These are phyloP conservation scores for Phlebiopsis gigantea DNA, from an alignment of 768 basidiomycete genomes.

Conservation along the genomic window DNA sequence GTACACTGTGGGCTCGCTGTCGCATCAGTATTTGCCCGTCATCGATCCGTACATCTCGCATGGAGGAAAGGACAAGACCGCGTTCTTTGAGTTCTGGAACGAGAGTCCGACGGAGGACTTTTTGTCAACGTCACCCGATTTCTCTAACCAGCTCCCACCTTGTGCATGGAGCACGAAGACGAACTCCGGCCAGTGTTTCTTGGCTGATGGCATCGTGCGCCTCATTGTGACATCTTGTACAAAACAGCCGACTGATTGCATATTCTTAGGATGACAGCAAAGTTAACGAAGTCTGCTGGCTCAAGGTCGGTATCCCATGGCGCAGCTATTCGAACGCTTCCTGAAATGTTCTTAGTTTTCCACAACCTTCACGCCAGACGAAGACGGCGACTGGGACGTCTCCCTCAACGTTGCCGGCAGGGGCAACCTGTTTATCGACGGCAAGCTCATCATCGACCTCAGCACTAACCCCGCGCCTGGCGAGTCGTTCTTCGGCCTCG, in stretches of 20 bases:
- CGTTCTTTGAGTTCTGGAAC: conserved; percentile 41
- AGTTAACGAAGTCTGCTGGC: conserved; percentile 37
- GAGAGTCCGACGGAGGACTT: conserved; percentile 35
- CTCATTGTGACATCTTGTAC: neutral
- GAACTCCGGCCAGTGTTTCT: conserved; percentile 29
- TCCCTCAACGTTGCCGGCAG: conserved; percentile 38
- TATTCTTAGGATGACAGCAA: conserved; percentile 30
- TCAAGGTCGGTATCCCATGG: conserved; percentile 29
- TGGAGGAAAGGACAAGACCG: conserved; percentile 32
- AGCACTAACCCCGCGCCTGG: conserved; percentile 33
- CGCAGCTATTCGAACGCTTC: neutral
- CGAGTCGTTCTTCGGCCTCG: conserved; percentile 39
- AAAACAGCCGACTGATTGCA: neutral
- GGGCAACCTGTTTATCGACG: conserved; percentile 49
- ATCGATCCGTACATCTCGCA: conserved; percentile 41
- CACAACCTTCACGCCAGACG: conserved; percentile 43
- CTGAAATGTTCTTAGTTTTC: conserved; percentile 27
- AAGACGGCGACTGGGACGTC: conserved; percentile 48
- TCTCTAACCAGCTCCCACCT: conserved; percentile 20
- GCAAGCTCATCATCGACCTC: conserved; percentile 40
- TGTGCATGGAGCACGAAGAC: conserved; percentile 36
- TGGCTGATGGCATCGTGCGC: conserved; percentile 40
- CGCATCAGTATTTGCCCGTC: conserved; percentile 45
- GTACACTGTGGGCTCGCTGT: conserved; percentile 39
- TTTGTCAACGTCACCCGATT: conserved; percentile 24